Conservation (phyloP, 768 basidiomycete genomes). For the Mycena capillaripes region DNA sequence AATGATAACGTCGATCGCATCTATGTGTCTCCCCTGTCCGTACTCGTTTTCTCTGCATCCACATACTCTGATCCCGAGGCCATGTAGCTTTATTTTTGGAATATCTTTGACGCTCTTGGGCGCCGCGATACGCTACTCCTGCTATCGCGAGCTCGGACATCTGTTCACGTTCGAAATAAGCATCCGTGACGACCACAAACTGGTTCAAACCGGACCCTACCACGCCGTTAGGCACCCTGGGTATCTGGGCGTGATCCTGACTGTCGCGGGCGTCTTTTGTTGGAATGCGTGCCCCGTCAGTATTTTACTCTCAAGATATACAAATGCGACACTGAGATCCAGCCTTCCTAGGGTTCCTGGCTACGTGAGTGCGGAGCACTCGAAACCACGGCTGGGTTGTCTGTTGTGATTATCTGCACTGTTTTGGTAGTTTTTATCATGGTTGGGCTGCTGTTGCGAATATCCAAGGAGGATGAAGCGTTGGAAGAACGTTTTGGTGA, state of each 20-base stretch:
- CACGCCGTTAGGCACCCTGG: slow-evolving; percentile 63
- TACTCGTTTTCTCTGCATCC: not conserved
- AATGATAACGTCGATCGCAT: slow-evolving; percentile 43
- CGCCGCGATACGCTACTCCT: slow-evolving; percentile 27
- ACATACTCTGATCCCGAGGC: not conserved
- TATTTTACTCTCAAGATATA: slow-evolving; percentile 6
- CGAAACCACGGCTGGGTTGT: slow-evolving; percentile 47
- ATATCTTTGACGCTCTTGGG: slow-evolving; percentile 54
- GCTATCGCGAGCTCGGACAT: slow-evolving; percentile 59
- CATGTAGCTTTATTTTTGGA: slow-evolving; percentile 49
- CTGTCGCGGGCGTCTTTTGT: slow-evolving; percentile 49
- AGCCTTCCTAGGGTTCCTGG: slow-evolving; percentile 58
- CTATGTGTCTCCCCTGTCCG: slow-evolving; percentile 46
- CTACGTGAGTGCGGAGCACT: slow-evolving; percentile 57
- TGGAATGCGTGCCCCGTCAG: slow-evolving; percentile 55
- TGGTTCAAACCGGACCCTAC: slow-evolving; percentile 66
- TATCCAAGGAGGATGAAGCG: slow-evolving; percentile 61
- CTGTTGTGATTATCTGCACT: slow-evolving; percentile 42
- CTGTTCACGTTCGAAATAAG: slow-evolving; percentile 68
- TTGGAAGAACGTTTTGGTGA: slow-evolving; percentile 56
- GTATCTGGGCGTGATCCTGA: slow-evolving; percentile 59
- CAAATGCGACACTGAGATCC: not conserved
- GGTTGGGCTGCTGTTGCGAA: slow-evolving; percentile 53
- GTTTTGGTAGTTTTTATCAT: slow-evolving; percentile 48
- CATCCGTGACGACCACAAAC: slow-evolving; percentile 59